Conservation (phyloP, 495 filamentous ascomycete species). For the Hyaloscypha variabilis region DNA sequence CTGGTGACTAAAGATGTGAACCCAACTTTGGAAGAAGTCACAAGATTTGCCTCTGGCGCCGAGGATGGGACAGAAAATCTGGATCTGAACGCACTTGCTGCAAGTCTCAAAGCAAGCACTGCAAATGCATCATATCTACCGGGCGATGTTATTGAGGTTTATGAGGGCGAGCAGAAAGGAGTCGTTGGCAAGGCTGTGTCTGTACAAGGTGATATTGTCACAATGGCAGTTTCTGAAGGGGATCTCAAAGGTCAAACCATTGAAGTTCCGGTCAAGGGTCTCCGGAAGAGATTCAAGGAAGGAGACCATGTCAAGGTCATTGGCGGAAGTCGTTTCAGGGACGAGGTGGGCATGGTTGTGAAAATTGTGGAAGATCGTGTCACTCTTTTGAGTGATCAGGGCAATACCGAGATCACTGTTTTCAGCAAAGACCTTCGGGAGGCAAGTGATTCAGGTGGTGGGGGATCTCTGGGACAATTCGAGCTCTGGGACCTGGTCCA, state of each 20-base stretch:
- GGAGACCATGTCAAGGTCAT: slow-evolving; percentile 99
- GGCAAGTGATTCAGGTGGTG: slow-evolving; percentile 84
- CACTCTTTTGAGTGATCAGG: slow-evolving; percentile 88
- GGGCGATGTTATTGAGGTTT: slow-evolving; percentile 94
- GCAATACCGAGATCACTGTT: slow-evolving; percentile 90
- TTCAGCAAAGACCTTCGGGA: slow-evolving; percentile 97
- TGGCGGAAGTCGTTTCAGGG: slow-evolving; percentile 87
- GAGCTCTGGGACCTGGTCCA: slow-evolving; percentile 93
- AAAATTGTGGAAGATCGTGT: slow-evolving; percentile 89
- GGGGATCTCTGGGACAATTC: slow-evolving; percentile 78
- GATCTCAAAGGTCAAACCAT: slow-evolving; percentile 80
- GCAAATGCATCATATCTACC: slow-evolving; percentile 81
- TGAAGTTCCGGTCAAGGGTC: slow-evolving; percentile 88
- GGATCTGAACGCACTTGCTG: slow-evolving; percentile 85
- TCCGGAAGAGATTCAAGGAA: slow-evolving; percentile 89
- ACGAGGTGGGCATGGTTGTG: slow-evolving; percentile 96
- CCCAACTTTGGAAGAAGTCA: slow-evolving; percentile 92
- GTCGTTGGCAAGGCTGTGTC: slow-evolving; percentile 82
- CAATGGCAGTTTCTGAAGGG: slow-evolving; percentile 83
- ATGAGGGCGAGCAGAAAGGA: slow-evolving; percentile 93
- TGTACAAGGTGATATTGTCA: slow-evolving; percentile 91
- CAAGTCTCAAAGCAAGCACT: slow-evolving; percentile 78
- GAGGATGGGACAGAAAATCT: slow-evolving; percentile 94
- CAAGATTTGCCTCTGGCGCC: slow-evolving; percentile 81
- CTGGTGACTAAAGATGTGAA: slow-evolving; percentile 86